Percentiles rank a stretch among this genome's conserved stretches.
These are phyloP conservation scores for Lobulomyces angularis DNA, from an alignment of 192 early-diverging fungal genomes.

Conservation along the genomic window DNA sequence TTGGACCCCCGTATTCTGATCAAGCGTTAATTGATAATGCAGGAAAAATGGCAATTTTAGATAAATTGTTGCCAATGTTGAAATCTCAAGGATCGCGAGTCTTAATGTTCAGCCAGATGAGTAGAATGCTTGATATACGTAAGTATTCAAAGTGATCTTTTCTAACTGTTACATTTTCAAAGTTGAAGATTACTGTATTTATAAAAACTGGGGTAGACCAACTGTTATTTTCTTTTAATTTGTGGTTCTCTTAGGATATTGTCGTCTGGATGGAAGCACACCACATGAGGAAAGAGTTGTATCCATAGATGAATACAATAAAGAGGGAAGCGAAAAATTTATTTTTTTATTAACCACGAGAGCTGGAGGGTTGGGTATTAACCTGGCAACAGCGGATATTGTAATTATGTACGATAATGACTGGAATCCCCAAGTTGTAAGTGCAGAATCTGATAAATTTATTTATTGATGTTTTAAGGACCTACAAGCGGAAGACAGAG, in stretches of 20 bases:
- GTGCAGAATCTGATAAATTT: too few species aligned
- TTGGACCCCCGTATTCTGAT: too few species aligned
- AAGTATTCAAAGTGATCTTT: too few species aligned
- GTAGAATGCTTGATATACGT: constrained; percentile 88
- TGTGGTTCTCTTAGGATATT: too few species aligned
- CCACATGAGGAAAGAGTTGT: constrained; percentile 83
- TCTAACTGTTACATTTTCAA: too few species aligned
- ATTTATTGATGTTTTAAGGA: too few species aligned
- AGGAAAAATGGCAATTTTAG: constrained; percentile 90
- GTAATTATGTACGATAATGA: constrained; percentile 95
- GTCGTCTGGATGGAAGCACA: constrained; percentile 97
- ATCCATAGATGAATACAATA: constrained; percentile 90
- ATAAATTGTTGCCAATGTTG: constrained; percentile 68
- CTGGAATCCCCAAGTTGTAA: constrained; percentile 61
- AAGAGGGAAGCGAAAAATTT: constrained; percentile 80
- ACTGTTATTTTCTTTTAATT: too few species aligned
- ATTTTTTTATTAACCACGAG: constrained; percentile 93
- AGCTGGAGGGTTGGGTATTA: constrained; percentile 96
- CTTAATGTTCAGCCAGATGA: constrained; percentile 96
- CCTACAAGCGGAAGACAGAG: constrained; percentile 90
- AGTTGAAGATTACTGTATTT: too few species aligned
- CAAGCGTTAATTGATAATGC: too few species aligned
- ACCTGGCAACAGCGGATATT: constrained; percentile 87
- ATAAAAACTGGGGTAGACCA: too few species aligned
- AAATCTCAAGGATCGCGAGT: constrained; percentile 88